phyloP scores from a whole-genome alignment of 176 grass and related monocot species.

The Musa acuminata region DNA sequence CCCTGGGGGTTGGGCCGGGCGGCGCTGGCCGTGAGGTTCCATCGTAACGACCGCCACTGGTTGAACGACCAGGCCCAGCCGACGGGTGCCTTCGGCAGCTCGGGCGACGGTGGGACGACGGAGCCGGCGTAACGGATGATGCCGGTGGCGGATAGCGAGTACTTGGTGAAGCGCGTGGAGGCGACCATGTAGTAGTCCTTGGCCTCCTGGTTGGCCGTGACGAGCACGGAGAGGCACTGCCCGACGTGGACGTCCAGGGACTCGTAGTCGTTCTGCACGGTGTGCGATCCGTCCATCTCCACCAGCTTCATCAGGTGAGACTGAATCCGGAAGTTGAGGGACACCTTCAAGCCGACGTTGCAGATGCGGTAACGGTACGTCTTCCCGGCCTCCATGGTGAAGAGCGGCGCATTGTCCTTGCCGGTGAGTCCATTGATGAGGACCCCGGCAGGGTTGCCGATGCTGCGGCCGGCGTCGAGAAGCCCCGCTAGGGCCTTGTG shows the following conservation, averaged over 20 bases:
- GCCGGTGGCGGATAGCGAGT: background rate
- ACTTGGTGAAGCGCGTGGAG: background rate
- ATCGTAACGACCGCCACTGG: constrained; percentile 5
- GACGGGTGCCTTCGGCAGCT: background rate
- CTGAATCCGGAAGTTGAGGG: constrained; percentile 8
- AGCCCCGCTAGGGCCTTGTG: background rate
- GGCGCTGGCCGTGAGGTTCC: constrained; percentile 2
- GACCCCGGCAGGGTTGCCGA: background rate
- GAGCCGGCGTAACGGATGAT: constrained; percentile 1
- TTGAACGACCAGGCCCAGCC: constrained; percentile 9
- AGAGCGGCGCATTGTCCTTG: background rate
- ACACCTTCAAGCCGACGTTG: background rate
- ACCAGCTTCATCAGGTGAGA: background rate
- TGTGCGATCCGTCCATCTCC: constrained; percentile 8
- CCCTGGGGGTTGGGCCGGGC: constrained; percentile 6
- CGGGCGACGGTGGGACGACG: background rate
- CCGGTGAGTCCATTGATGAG: background rate
- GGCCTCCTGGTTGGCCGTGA: background rate
- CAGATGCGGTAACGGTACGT: background rate
- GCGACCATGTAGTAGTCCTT: constrained; percentile 7
- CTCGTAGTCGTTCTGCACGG: constrained; percentile 5
- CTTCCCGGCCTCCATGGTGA: constrained; percentile 2
- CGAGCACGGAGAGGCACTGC: background rate
- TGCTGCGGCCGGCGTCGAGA: background rate
- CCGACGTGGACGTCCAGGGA: constrained; percentile 11